Base-by-base conservation (phyloP, 2,329 filamentous ascomycete genomes). In the Trichoderma simmonsii region DNA sequence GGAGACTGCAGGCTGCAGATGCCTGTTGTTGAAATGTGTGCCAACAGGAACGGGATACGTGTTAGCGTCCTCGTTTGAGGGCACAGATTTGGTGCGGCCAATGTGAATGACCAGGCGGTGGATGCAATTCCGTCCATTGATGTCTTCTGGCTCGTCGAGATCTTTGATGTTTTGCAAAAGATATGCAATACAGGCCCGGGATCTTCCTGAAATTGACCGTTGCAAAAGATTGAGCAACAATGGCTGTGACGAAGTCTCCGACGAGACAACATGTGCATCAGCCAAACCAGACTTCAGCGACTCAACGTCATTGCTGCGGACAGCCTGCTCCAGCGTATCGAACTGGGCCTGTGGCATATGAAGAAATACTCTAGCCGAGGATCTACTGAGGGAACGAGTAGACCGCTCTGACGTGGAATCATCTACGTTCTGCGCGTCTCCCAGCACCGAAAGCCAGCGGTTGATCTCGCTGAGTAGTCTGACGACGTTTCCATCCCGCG, bases 41-140 rank as follows among this genome's bases (percentile, higher is more conserved):
- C 83, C 83, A 6, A 84, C 82, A 4, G 85, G 84, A 32, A 88
- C 84, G 0, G 85, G 83, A 51, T 83, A 85, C 48, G 88, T 83
- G 18, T 87, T 86, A 51, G 87, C 82, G 24, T 87, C 85, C 24
- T 86, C 80, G 65, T 90, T 88, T 3, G 81, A 77, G 1, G 83
- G 80, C 0, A 81, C 79, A 1, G 85, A 84, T 74, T 88, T 88
- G n/a, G 91, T 90, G 63, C 95, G 90, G 21, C 95, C 95, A 76
- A 98, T 97, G 24, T 95, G 91, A 73, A 98, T 97, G 56, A 99
- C 92, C 3, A 98, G 86, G 9, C 96, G 91, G 80, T 99, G 96
- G 63, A 99, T 89, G 79, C 94, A 96, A 79, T 98, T 99, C 14
- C 96, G 91, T 77, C 92, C 91, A 82, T 98, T 97, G 79, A 99